Base-by-base conservation (phyloP, 2,329 filamentous ascomycete species). In the Xylaria sp. region DNA sequence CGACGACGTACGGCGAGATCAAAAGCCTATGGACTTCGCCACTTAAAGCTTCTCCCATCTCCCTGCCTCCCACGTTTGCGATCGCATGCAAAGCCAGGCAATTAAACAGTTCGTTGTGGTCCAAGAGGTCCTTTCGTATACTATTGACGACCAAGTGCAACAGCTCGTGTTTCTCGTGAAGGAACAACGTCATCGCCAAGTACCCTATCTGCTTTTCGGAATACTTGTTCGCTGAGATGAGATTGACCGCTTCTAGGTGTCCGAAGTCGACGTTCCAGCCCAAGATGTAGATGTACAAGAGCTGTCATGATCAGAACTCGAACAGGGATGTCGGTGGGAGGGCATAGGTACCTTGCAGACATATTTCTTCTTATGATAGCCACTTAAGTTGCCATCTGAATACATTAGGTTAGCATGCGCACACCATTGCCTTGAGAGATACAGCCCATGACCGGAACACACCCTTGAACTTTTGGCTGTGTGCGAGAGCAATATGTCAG, bases 331-430 rank as follows among this genome's bases (percentile, higher is more conserved):
- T 56, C 10, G 60, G 39, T 13, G n/a, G 7, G 36, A 60, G 48
- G 53, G 57, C 25, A 23, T 82, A 89, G 48, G 45, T 82, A 89
- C 87, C 85, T 99, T 99, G 93, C 96, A 99, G 73, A 99, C 96
- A 80, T 99, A 99, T 92, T 99, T 99, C 88, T 99, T 99, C 86
- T 97, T 97, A 85, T 97, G 94, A 79, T 99, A 99, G 73, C 96
- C 97, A 78, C 91, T 97, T 66, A 99, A 84, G 78, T 87, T 96
- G 72, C 94, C 94, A 80, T 96, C 93, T 90, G 67, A 7, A 57
- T 30, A 57, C 52, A 64, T 20, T n/a, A 56, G 66, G 80, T 76
- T 69, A 74, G 69, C 25, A 68, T 39, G 53, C 57, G 60, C 52
- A 63, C 62, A 20, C 48, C 45, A 60, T 63, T 32, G 20, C 23